Evolutionary conservation across 139 green algal genomes (phyloP), one percentile per base, ranked within the genome.

Genomic region (Picochlorum sp.): DNA sequence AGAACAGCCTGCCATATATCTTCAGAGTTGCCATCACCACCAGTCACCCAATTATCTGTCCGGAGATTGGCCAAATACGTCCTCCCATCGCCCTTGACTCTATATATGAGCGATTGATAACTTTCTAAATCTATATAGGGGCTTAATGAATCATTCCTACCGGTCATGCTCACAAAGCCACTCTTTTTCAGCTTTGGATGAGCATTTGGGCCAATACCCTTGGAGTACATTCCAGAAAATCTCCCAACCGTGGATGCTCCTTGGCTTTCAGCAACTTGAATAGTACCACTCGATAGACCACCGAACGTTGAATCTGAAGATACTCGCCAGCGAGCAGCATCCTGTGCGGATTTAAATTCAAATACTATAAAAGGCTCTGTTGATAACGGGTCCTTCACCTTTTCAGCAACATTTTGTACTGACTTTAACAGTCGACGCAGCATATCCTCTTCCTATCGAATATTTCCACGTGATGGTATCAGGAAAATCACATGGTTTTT

Each of bases 1-100:
- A 85, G 64, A 57, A 84, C 83, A 45, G 79, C 77, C 41, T 85
- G 79, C 76, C 77, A 85, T n/a, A 80, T 68, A 31, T 85, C 79
- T 13, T 82, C 41, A 5, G 76, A 75, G 2, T 44, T 37, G 34
- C 34, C 11, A 54, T 20, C n/a, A 28, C 64, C 54, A 24, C 76
- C 79, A 2, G 80, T 64, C 3, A 85, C 45, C 79, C 79, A 85
- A 72, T 85, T 84, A 6, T 82, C 77, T 15, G 69, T 80, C 20
- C 77, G 70, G 4, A 85, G 34, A 60, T 63, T 82, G 50, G 73
- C 79, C 60, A 85, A 74, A 70, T 85, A 85, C 51, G 75, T 76
- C 2, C 79, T 64, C 16, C 79, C 79, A 50, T 85, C 79, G 6
- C 77, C 70, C 6, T 49, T 31, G 28, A 84, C 73, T 55, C 79